A percentile compares a stretch with the other conserved stretches of the same genome.
Evolutionary conservation across 208 protist species (phyloP).

Genomic region (Strigomonas culicis): DNA sequence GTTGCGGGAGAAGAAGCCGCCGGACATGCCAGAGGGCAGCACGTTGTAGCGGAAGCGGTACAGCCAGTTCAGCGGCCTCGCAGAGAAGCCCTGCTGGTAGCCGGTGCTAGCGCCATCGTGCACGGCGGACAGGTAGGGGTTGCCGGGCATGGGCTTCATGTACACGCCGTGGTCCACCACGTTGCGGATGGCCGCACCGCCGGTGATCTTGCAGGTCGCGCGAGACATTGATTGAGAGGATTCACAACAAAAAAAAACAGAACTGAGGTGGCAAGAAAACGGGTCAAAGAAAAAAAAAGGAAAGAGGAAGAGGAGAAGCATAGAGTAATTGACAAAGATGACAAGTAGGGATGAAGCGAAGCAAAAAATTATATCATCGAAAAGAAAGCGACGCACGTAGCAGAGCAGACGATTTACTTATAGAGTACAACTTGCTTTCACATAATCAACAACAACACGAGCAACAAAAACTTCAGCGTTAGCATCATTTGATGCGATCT

Average conservation of each 20-base stretch:
- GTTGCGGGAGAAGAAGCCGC: conserved; percentile 80
- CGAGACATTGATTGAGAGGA: conserved; percentile 49
- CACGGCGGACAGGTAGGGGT: conserved; percentile 61
- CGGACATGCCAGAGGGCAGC: conserved; percentile 54
- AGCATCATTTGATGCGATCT: no score
- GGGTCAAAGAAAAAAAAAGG: neutral
- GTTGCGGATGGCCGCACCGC: conserved; percentile 51
- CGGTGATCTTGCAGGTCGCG: conserved; percentile 39
- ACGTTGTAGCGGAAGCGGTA: conserved; percentile 86
- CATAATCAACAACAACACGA: no score
- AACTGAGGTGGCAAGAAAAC: conserved; percentile 3
- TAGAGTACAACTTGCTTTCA: no score
- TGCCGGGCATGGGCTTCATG: conserved; percentile 70
- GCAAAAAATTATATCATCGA: neutral
- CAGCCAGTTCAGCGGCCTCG: conserved; percentile 74
- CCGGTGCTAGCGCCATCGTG: conserved; percentile 73
- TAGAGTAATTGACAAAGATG: neutral
- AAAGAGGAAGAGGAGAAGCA: neutral
- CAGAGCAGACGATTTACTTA: no score
- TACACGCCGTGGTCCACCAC: conserved; percentile 73
- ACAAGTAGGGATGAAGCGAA: conserved; percentile 5
- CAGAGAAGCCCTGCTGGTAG: conserved; percentile 65
- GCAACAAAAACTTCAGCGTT: no score
- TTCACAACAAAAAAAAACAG: neutral
- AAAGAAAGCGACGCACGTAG: neutral